phyloP scores from a whole-genome alignment of 331 rosid species.

The Acacia concinna region DNA sequence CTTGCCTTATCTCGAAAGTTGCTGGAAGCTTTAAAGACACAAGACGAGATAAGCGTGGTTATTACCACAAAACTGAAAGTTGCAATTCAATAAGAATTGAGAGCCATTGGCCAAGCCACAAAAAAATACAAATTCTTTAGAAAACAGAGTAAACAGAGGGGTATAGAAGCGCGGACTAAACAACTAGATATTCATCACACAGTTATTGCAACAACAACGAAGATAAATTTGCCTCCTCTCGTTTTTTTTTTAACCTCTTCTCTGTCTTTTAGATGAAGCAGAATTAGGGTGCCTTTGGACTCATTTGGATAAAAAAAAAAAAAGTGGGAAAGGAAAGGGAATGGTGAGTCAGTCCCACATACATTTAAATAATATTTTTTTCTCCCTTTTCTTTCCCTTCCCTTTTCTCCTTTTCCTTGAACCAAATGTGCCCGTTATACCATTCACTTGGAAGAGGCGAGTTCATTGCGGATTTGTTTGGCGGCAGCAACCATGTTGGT shows the following conservation, averaged over 20 bases:
- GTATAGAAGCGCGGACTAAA: conserved; percentile 9
- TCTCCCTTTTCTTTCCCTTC: no score
- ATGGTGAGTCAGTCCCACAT: no score
- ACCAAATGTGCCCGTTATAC: not conserved
- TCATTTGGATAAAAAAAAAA: no score
- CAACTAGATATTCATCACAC: conserved; percentile 46
- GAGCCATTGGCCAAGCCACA: conserved; percentile 30
- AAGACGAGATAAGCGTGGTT: not conserved
- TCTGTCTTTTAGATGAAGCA: not conserved
- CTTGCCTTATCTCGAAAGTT: not conserved
- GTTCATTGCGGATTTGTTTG: conserved; percentile 79
- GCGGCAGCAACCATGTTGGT: conserved; percentile 87
- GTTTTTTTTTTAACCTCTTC: not conserved
- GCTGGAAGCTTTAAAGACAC: not conserved
- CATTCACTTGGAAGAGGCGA: conserved; percentile 70
- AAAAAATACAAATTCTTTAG: conserved; percentile 39
- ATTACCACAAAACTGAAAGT: conserved; percentile 6
- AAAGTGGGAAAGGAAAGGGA: no score
- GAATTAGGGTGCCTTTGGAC: conserved; percentile 25
- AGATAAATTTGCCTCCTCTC: not conserved
- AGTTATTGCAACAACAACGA: conserved; percentile 24
- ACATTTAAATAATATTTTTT: no score
- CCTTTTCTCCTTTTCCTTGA: no score
- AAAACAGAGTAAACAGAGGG: not conserved
- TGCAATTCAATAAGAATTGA: conserved; percentile 24